Conservation (phyloP, 2,329 filamentous ascomycete genomes). For the Aquanectria penicillioides region DNA sequence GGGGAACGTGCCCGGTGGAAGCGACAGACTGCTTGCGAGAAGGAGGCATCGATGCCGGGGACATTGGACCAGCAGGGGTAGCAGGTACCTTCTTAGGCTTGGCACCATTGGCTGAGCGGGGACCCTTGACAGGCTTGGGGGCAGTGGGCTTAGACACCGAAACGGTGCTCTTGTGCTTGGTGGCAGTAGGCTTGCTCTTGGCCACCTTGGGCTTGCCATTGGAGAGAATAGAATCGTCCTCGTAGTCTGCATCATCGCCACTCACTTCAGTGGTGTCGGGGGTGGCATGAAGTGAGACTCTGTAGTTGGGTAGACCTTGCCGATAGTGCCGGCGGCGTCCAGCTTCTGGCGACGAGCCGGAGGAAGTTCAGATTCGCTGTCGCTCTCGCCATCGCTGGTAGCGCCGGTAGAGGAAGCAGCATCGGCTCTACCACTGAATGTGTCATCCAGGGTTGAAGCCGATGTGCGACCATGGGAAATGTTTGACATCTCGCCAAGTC, state of each 20-base stretch:
- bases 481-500: conserved; percentile 92
- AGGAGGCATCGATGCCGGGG: conserved; percentile 73
- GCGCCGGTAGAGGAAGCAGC: conserved; percentile 85
- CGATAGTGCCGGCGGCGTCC: conserved; percentile 54
- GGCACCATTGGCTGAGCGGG: conserved; percentile 49
- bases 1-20: conserved; percentile 61
- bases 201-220: conserved; percentile 52
- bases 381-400: conserved; percentile 80
- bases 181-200: conserved; percentile 49
- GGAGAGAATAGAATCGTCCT: conserved; percentile 48
- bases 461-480: conserved; percentile 93
- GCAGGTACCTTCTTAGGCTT: conserved; percentile 64
- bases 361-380: conserved; percentile 70
- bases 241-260: conserved; percentile 48
- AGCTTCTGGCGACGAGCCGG: conserved; percentile 68
- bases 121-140: conserved; percentile 55
- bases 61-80: conserved; percentile 61
- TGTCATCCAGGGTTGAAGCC: conserved; percentile 92
- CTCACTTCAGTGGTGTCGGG: conserved; percentile 58
- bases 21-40: conserved; percentile 81
- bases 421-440: conserved; percentile 90
- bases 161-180: conserved; percentile 53
- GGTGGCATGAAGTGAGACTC: conserved; percentile 63
- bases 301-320: conserved; percentile 61
- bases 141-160: conserved; percentile 44